Evolutionary conservation across 2,329 filamentous ascomycete genomes (phyloP).

Genomic region (Aschersonia sp.): DNA sequence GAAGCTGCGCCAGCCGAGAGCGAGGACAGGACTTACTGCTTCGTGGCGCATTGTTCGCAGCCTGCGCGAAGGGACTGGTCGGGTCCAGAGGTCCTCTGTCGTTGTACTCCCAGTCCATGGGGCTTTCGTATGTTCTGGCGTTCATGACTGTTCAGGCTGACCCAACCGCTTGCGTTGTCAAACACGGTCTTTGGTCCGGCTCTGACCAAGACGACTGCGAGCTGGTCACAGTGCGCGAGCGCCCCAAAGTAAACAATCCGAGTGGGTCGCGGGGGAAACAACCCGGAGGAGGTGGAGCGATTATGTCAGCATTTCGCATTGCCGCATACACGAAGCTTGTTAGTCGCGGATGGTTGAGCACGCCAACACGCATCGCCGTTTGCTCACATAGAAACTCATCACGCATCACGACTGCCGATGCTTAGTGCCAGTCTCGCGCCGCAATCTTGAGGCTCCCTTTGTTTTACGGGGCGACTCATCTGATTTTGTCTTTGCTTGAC

Average conservation of each 20-base stretch:
- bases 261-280: slow-evolving; percentile 3
- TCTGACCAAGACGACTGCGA: too few species aligned
- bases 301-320: slow-evolving; percentile 15
- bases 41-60: slow-evolving; percentile 24
- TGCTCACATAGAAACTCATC: too few species aligned
- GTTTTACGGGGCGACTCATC: too few species aligned
- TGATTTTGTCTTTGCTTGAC: too few species aligned
- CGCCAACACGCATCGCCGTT: too few species aligned
- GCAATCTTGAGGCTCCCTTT: too few species aligned
- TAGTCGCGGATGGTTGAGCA: too few species aligned
- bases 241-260: slow-evolving; percentile 19
- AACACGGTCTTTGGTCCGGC: too few species aligned
- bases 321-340: background rate
- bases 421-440: too few species aligned
- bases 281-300: background rate
- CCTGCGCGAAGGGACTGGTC: slow-evolving; percentile 46
- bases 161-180: slow-evolving; percentile 1
- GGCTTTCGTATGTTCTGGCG: slow-evolving; percentile 41
- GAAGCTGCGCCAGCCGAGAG: background rate
- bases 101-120: slow-evolving; percentile 55
- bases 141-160: slow-evolving; percentile 23
- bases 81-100: slow-evolving; percentile 41
- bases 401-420: too few species aligned
- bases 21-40: slow-evolving; percentile 22
- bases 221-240: slow-evolving; percentile 10